phyloP scores from a whole-genome alignment of 2,329 filamentous ascomycete species.

The Cadophora gregata region DNA sequence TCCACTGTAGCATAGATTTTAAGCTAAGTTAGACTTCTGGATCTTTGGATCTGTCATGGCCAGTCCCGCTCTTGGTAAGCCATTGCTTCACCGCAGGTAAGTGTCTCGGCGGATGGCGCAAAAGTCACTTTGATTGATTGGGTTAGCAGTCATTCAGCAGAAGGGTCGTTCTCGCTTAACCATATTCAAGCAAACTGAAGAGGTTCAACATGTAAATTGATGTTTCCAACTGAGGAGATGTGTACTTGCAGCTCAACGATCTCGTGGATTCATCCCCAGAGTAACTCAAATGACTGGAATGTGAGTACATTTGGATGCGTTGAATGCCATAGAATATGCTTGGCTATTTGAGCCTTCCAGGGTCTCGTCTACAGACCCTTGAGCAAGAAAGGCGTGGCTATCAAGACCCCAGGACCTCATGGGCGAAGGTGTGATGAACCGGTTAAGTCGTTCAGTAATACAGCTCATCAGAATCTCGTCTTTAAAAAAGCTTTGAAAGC shows the following conservation, averaged over 20 bases:
- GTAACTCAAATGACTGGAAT: not conserved
- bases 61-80: constrained; percentile 58
- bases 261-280: not conserved
- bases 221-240: not conserved
- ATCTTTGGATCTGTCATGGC: constrained; percentile 54
- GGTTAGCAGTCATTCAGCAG: constrained; percentile 44
- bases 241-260: not conserved
- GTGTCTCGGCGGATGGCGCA: constrained; percentile 50
- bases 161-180: constrained; percentile 38
- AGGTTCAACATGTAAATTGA: not conserved
- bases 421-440: too few relatives aligned
- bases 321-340: not conserved
- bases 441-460: not conserved
- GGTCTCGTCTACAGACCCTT: not conserved
- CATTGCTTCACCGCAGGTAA: constrained; percentile 52
- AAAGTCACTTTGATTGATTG: constrained; percentile 44
- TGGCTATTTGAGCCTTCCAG: not conserved
- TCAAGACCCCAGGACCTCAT: not conserved
- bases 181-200: too few relatives aligned
- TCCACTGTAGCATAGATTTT: constrained; percentile 44
- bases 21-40: constrained; percentile 42
- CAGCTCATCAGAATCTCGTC: not conserved
- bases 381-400: not conserved
- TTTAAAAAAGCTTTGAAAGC: not conserved
- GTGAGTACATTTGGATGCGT: not conserved